Conservation (phyloP, 169 alveolate genomes). For the Cryptosporidium baileyi region DNA sequence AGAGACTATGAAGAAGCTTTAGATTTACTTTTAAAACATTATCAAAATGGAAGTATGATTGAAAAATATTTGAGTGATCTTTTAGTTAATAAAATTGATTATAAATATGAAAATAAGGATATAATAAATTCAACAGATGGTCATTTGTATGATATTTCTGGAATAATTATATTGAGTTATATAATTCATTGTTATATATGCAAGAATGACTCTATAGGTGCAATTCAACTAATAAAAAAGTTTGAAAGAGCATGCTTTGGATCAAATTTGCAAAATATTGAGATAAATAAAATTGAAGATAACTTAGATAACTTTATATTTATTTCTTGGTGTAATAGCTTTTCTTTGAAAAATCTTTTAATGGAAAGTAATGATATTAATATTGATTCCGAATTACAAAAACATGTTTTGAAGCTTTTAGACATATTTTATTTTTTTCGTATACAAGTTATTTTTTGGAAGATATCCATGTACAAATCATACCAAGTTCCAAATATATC, state of each 20-base stretch:
- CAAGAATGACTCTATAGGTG: constrained; percentile 26
- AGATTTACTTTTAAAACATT: not conserved
- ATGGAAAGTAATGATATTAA: not conserved
- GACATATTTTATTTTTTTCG: constrained; percentile 52
- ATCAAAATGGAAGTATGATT: constrained; percentile 12
- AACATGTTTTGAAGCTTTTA: not conserved
- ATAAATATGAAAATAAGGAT: constrained; percentile 10
- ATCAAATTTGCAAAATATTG: not conserved
- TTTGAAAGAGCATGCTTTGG: constrained; percentile 39
- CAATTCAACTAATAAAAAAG: not conserved
- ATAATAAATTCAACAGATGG: not conserved
- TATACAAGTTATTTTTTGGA: constrained; percentile 43
- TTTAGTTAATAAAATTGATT: not conserved
- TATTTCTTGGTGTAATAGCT: constrained; percentile 40
- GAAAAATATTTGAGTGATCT: not conserved
- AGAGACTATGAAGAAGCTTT: constrained; percentile 6
- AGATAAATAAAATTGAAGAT: not conserved
- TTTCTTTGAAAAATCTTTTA: not conserved
- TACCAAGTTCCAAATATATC: constrained; percentile 12
- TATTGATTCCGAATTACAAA: not conserved
- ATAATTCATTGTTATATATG: constrained; percentile 64
- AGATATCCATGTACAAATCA: constrained; percentile 31
- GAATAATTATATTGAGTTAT: constrained; percentile 21
- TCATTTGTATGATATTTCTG: constrained; percentile 52
- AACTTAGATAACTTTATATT: not conserved